phyloP scores from a whole-genome alignment of 805 yeast genomes.

The Lachancea waltii region DNA sequence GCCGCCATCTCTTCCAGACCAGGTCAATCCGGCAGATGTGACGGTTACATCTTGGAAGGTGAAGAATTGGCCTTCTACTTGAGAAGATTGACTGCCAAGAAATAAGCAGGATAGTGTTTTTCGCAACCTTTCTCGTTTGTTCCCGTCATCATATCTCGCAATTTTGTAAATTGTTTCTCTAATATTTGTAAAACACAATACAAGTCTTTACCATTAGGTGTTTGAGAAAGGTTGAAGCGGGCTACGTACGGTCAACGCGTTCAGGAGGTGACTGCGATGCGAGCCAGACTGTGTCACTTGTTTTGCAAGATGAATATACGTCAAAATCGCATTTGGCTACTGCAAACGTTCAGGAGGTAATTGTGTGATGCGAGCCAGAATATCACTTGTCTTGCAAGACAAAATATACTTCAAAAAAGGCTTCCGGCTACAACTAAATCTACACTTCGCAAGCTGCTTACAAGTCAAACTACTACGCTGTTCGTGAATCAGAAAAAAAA shows the following conservation, averaged over 20 bases:
- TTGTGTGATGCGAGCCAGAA: too few relatives aligned
- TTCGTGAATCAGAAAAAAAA: slow-evolving; percentile 16
- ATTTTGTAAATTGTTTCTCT: slow-evolving; percentile 10
- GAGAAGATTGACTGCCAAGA: slow-evolving; percentile 99
- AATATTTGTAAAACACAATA: slow-evolving; percentile 10
- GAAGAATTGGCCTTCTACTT: slow-evolving; percentile 99
- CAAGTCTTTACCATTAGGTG: slow-evolving; percentile 10
- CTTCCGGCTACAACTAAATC: too few relatives aligned
- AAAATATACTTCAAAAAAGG: too few relatives aligned
- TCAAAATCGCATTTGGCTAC: too few relatives aligned
- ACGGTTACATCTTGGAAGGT: slow-evolving; percentile 99
- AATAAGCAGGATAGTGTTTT: slow-evolving; percentile 47
- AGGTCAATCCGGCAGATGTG: slow-evolving; percentile 99
- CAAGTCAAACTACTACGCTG: slow-evolving; percentile 2
- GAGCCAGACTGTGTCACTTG: too few relatives aligned
- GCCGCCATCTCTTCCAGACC: slow-evolving; percentile 99
- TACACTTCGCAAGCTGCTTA: too few relatives aligned
- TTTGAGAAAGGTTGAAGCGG: too few relatives aligned
- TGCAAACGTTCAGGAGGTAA: too few relatives aligned
- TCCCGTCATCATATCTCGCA: slow-evolving; percentile 9
- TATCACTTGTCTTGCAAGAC: too few relatives aligned
- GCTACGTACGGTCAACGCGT: too few relatives aligned
- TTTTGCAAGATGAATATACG: too few relatives aligned
- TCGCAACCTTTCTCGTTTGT: neutral
- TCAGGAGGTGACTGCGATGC: too few relatives aligned